A percentile compares a stretch with the other conserved stretches of the same genome.
phyloP scores from a whole-genome alignment of 2,329 filamentous ascomycete genomes.

The Colletotrichum sp. region DNA sequence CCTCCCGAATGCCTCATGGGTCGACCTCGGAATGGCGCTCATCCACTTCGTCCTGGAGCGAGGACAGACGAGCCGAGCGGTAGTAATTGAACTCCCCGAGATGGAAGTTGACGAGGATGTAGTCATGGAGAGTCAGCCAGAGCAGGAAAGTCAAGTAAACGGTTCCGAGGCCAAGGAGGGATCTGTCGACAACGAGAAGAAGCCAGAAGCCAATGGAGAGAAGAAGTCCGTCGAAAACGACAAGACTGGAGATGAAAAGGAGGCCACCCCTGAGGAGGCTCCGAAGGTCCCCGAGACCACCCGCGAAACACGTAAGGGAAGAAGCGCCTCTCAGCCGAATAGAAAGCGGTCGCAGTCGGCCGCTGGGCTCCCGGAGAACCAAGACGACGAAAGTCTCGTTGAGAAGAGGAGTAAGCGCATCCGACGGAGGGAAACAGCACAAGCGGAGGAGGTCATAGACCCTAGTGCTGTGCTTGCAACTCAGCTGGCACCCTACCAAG shows the following conservation, averaged over 20 bases:
- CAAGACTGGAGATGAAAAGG: slow-evolving; percentile 3
- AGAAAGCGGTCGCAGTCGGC: slow-evolving; percentile 68
- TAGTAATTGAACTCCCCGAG: slow-evolving; percentile 42
- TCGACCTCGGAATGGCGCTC: slow-evolving; percentile 46
- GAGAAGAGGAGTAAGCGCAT: slow-evolving; percentile 71
- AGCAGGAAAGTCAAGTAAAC: slow-evolving; percentile 1
- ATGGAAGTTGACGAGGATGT: slow-evolving; percentile 39
- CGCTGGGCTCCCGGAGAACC: slow-evolving; percentile 61
- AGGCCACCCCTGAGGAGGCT: neutral
- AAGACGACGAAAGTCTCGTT: slow-evolving; percentile 61
- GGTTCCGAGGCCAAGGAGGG: slow-evolving; percentile 33
- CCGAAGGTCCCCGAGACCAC: slow-evolving; percentile 31
- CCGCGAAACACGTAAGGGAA: slow-evolving; percentile 39
- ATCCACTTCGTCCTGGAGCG: slow-evolving; percentile 37
- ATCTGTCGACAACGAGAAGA: slow-evolving; percentile 36
- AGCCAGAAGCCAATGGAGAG: neutral
- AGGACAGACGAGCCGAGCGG: slow-evolving; percentile 38
- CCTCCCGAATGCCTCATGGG: slow-evolving; percentile 43
- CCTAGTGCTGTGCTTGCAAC: slow-evolving; percentile 56
- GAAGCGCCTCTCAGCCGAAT: slow-evolving; percentile 45
- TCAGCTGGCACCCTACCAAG: slow-evolving; percentile 62
- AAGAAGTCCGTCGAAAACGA: neutral
- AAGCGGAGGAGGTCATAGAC: slow-evolving; percentile 57
- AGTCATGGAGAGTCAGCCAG: slow-evolving; percentile 25
- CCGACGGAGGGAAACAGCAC: slow-evolving; percentile 62